These are phyloP conservation scores for Pisolithus thermaeus DNA, from an alignment of 1,284 basidiomycete genomes.

Conservation along the genomic window DNA sequence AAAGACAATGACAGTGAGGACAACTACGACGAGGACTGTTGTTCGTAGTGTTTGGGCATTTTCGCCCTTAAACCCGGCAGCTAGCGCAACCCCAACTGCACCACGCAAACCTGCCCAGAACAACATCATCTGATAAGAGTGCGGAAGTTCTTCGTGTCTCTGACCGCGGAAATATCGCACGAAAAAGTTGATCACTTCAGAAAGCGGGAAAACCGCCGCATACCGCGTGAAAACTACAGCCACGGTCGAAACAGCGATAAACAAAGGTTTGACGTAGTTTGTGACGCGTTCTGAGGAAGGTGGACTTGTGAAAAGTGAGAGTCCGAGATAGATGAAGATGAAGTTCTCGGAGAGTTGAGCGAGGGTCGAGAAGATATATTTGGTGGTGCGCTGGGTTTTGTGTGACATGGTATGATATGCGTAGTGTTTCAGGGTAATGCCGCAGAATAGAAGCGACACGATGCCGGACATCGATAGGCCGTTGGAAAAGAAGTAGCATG, in stretches of 20 bases:
- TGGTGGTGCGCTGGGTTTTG: slow-evolving; percentile 91
- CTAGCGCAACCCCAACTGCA: slow-evolving; percentile 95
- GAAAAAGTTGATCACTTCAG: slow-evolving; percentile 91
- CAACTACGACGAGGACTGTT: slow-evolving; percentile 93
- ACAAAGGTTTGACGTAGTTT: slow-evolving; percentile 91
- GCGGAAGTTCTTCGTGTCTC: slow-evolving; percentile 82
- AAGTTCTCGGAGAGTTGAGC: slow-evolving; percentile 98
- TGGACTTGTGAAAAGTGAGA: slow-evolving; percentile 88
- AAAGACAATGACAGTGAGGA: slow-evolving; percentile 92
- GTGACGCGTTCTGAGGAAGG: slow-evolving; percentile 67
- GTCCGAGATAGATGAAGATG: slow-evolving; percentile 98
- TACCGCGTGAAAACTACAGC: slow-evolving; percentile 95
- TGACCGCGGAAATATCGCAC: slow-evolving; percentile 79
- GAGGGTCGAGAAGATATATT: slow-evolving; percentile 90
- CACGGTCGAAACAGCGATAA: slow-evolving; percentile 86
- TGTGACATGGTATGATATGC: slow-evolving; percentile 99
- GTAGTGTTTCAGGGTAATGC: slow-evolving; percentile 98
- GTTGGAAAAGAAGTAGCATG: slow-evolving; percentile 98
- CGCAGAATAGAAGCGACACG: slow-evolving; percentile 96
- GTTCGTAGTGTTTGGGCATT: slow-evolving; percentile 90
- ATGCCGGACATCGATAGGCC: slow-evolving; percentile 94
- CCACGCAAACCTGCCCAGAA: slow-evolving; percentile 98
- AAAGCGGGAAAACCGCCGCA: slow-evolving; percentile 95
- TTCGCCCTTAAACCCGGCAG: slow-evolving; percentile 89
- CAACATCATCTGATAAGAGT: slow-evolving; percentile 97